Conservation (phyloP, 306 rosid genomes). For the Acmispon strigosus region DNA sequence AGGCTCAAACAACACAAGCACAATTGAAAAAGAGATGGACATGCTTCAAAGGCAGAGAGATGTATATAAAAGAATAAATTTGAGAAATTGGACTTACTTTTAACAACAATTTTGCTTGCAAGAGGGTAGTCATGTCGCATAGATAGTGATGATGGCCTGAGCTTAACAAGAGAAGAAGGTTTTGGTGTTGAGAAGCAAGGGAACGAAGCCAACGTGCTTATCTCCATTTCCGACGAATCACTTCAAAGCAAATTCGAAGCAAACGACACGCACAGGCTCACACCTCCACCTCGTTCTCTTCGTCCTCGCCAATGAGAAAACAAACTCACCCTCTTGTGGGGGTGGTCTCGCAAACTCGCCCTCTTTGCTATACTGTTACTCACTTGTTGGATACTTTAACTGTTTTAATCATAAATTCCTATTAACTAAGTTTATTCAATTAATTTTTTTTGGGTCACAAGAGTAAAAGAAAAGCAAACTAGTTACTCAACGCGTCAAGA, state of each 20-base stretch:
- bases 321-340: no score
- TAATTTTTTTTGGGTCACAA: no score
- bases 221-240: not conserved
- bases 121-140: slow-evolving; percentile 54
- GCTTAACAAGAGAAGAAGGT: slow-evolving; percentile 28
- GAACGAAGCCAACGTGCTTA: slow-evolving; percentile 23
- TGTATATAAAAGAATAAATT: not conserved
- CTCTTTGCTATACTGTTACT: no score
- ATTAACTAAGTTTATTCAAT: no score
- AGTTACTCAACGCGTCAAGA: no score
- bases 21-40: not conserved
- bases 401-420: no score
- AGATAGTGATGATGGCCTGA: slow-evolving; percentile 44
- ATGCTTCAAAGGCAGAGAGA: not conserved
- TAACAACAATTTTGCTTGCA: slow-evolving; percentile 66
- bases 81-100: slow-evolving; percentile 34
- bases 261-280: not conserved
- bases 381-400: no score
- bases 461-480: no score
- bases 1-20: not conserved
- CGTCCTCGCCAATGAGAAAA: no score
- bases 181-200: slow-evolving; percentile 13
- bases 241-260: not conserved
- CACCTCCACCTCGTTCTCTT: not conserved
- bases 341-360: no score